Evolutionary conservation across 2,329 filamentous ascomycete genomes (phyloP).

Genomic region (Aspergillus luchuensis): DNA sequence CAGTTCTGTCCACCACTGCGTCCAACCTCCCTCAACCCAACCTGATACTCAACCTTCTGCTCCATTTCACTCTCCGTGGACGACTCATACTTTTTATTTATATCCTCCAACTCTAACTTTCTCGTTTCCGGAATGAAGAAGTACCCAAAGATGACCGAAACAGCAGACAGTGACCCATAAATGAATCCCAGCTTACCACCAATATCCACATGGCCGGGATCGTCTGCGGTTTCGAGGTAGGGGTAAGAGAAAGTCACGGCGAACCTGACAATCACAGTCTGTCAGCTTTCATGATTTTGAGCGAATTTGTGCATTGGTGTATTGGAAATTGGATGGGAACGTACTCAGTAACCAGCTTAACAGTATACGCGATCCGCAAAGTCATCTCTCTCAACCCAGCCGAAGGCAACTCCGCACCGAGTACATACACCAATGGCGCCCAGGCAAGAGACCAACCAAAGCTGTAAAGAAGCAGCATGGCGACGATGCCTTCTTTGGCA

Average conservation of each 20-base stretch:
- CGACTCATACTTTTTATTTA: not conserved
- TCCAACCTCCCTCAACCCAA: not conserved
- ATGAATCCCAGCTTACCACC: conserved; percentile 1
- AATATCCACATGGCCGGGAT: not conserved
- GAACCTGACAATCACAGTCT: not conserved
- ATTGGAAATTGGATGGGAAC: not conserved
- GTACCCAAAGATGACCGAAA: not conserved
- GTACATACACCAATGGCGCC: not conserved
- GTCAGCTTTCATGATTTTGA: not conserved
- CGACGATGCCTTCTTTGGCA: conserved; percentile 1
- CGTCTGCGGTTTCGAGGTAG: conserved; percentile 1
- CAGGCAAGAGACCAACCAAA: conserved; percentile 2
- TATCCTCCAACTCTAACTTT: not conserved
- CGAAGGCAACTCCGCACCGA: conserved; percentile 1
- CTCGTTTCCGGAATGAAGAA: conserved; percentile 1
- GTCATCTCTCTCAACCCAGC: not conserved
- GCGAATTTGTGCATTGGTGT: not conserved
- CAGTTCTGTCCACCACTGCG: too few species aligned
- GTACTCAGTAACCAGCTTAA: conserved; percentile 2
- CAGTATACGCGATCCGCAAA: not conserved
- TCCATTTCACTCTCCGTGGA: not conserved
- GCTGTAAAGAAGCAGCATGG: conserved; percentile 1
- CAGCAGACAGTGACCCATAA: not conserved
- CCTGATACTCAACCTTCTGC: not conserved
- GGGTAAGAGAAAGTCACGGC: conserved; percentile 1